Base-by-base conservation (phyloP, 768 basidiomycete genomes). In the Termitomyces heimii region DNA sequence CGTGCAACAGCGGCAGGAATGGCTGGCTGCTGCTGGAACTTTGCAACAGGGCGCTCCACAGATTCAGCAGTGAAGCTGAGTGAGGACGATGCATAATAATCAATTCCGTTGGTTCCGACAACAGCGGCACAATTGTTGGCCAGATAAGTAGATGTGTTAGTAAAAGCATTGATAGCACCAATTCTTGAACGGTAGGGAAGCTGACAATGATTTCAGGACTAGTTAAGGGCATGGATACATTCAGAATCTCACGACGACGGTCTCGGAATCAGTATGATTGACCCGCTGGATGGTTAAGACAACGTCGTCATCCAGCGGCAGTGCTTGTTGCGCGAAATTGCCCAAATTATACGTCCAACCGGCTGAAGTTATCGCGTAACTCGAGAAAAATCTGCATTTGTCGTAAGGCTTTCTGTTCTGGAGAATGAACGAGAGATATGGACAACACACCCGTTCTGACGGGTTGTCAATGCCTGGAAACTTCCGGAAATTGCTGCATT, bases 141-240 rank as follows among this genome's bases (percentile, higher is more conserved):
- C 28, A 77, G 73, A 66, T 77, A 83, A 9, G 82, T 79, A 9
- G 70, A 68, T 2, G 69, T 66, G 63, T 83, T 75, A 2, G 79
- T 79, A 64, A 83, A 86, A 18, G 73, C 65, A 22, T 71, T 71
- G 26, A 79, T 70, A 10, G 66, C 65, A 1, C 77, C 76, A 58
- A 84, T 74, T 42, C 81, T 76, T 4, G 82, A 83, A 37, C 80
- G 79, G 66, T 82, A 85, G 13, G 84, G 83, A 53, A 85, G 66
- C 82, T 84, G 45, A 39, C n/a, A 42, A 28, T 20, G 28, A 40
- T 55, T 59, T 40, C 22, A 49, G 10, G 16, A 34, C 18, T 42
- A n/a, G 3, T 32, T 34, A 34, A 29, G 39, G 9, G 34, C 44
- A 37, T 22, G n/a, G 18, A 56, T 28, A 20, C 10, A 29, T 0